Conservation (phyloP, 2,329 filamentous ascomycete species). For the Fusarium torreyae region DNA sequence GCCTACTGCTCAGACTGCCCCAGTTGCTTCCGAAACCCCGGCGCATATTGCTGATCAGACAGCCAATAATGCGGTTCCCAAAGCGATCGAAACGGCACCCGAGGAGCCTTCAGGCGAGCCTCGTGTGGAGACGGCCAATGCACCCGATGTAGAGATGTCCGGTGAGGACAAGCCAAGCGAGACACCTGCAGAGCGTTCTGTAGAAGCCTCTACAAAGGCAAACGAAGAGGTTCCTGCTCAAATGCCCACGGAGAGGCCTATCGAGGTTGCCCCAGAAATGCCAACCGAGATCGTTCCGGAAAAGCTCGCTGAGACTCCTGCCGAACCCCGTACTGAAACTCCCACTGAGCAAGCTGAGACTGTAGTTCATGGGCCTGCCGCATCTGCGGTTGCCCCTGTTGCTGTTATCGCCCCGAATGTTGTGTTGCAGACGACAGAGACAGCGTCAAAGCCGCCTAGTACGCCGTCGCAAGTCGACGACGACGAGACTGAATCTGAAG, state of each 20-base stretch:
- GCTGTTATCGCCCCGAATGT: slow-evolving; percentile 26
- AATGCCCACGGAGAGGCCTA: neutral
- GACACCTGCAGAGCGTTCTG: neutral
- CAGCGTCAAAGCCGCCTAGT: slow-evolving; percentile 57
- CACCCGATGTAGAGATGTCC: neutral
- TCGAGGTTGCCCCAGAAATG: slow-evolving; percentile 7
- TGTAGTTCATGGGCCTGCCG: slow-evolving; percentile 1
- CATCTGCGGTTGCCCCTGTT: slow-evolving; percentile 6
- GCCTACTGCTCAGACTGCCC: slow-evolving; percentile 20
- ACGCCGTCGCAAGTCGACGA: slow-evolving; percentile 67
- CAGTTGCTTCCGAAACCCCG: slow-evolving; percentile 18
- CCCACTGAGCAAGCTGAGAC: slow-evolving; percentile 9
- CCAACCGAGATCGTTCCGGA: slow-evolving; percentile 2
- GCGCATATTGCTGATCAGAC: slow-evolving; percentile 19
- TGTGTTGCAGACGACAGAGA: slow-evolving; percentile 50
- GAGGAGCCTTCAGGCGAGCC: slow-evolving; percentile 16
- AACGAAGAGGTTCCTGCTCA: neutral
- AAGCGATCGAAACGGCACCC: slow-evolving; percentile 5
- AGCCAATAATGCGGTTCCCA: slow-evolving; percentile 2
- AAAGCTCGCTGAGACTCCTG: neutral
- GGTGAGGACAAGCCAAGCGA: slow-evolving; percentile 12
- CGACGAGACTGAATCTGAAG: slow-evolving; percentile 69
- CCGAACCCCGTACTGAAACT: slow-evolving; percentile 8
- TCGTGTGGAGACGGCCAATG: neutral
- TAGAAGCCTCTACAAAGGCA: neutral